A percentile compares a stretch with the other conserved stretches of the same genome.
These are phyloP conservation scores for Gamsiella multidivaricata DNA, from an alignment of 192 early-diverging fungal species.

Conservation along the genomic window DNA sequence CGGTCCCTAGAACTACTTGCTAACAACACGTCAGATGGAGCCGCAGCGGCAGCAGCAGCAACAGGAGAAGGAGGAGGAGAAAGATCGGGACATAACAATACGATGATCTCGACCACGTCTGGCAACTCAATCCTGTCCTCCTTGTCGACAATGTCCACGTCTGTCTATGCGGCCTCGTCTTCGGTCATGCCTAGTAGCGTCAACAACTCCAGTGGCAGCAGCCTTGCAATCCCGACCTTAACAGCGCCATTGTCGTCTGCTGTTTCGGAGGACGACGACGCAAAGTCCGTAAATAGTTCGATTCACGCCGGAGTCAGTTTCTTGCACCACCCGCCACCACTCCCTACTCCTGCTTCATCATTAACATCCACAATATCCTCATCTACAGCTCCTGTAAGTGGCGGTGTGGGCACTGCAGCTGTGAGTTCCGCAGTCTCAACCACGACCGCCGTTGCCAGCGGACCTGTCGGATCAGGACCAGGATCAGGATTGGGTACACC, in stretches of 20 bases:
- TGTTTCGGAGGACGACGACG: conserved; percentile 4
- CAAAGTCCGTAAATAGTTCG: not conserved
- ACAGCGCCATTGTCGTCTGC: not conserved
- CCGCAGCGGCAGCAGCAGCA: not conserved
- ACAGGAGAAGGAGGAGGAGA: not conserved
- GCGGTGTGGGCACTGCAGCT: no score
- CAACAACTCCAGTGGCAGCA: conserved; percentile 10
- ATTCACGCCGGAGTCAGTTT: not conserved
- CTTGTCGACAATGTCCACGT: not conserved
- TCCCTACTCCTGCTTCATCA: no score
- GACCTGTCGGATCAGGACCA: conserved; percentile 46
- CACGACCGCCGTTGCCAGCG: not conserved
- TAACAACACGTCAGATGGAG: conserved; percentile 13
- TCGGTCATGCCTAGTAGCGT: not conserved
- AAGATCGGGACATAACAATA: not conserved
- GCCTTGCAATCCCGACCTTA: not conserved
- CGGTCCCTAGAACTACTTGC: conserved; percentile 41
- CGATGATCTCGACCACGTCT: conserved; percentile 1
- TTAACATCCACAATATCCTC: not conserved
- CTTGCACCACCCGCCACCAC: conserved; percentile 18
- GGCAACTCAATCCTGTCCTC: conserved; percentile 17
- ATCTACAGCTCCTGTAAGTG: no score
- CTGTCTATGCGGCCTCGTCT: not conserved
- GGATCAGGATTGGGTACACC: no score
- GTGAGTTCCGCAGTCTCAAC: no score